These are phyloP conservation scores for Agmasoma carcini DNA, from an alignment of 371 early-diverging fungal genomes.

Conservation along the genomic window DNA sequence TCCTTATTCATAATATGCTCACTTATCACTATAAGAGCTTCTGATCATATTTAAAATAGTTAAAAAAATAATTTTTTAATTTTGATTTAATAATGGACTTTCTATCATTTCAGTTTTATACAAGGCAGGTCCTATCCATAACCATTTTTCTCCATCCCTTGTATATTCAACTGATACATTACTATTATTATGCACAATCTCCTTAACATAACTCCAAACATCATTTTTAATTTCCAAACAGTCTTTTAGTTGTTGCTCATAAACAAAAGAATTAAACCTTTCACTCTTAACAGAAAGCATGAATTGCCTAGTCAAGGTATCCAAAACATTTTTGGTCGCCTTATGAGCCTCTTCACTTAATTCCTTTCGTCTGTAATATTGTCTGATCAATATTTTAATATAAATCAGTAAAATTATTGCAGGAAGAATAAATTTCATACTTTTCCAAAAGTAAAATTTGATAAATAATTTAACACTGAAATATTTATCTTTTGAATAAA, in stretches of 20 bases:
- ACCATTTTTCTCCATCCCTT: conserved; percentile 19
- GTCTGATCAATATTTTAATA: neutral
- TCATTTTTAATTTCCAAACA: conserved; percentile 21
- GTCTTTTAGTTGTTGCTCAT: conserved; percentile 31
- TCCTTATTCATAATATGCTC: no score
- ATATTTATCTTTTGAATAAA: conserved; percentile 14
- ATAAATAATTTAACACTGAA: conserved; percentile 12
- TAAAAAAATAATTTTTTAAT: no score
- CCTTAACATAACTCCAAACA: conserved; percentile 25
- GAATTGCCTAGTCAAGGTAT: conserved; percentile 30
- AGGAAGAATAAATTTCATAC: conserved; percentile 2
- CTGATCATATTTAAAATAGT: no score
- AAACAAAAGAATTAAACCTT: conserved; percentile 20
- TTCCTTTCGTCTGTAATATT: conserved; percentile 5
- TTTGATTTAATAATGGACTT: no score
- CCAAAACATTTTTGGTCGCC: conserved; percentile 21
- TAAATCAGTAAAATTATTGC: conserved; percentile 1
- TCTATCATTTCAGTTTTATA: conserved; percentile 9
- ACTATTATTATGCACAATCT: conserved; percentile 24
- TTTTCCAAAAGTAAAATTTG: conserved; percentile 13
- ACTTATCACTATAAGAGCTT: no score
- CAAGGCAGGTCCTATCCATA: conserved; percentile 40
- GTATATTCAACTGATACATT: conserved; percentile 17
- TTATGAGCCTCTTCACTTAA: conserved; percentile 1
- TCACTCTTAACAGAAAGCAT: conserved; percentile 27